Evolutionary conservation across 169 alveolate species (phyloP), one percentile per base, ranked within the genome.

Genomic region (Plasmodium gallinaceum): DNA sequence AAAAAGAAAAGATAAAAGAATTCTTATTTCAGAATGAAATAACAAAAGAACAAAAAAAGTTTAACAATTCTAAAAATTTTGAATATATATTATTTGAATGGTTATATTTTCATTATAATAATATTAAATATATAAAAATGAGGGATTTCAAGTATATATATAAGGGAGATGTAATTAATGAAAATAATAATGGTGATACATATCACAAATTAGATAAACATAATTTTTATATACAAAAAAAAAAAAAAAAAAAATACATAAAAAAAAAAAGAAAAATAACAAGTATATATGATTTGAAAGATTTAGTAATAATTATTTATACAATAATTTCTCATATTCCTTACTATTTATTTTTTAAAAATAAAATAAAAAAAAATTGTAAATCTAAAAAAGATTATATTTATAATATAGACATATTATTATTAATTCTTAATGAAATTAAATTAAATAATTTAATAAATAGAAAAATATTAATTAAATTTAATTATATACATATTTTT

Each of bases 251-350:
- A 22, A 42, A 39, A 16, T 5, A 4, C 1, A 46, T 5, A 14
- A 54, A 68, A 68, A 83, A 83, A n/a, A 83, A 83, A 60, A 24
- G 26, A 7, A 66, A 68, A 54, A 61, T 60, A 42, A 83, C 42
- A 68, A 68, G 52, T 60, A 42, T 83, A n/a, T 7, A 68, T 42
- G 83, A 69, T 14, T 83, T 83, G 62, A 83, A 66, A 32, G 83
- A 83, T 72, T 61, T 83, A 54, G 91, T 83, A 4, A 68, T 83
- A 32, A 57, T 83, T 12, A 43, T 83, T 18, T 83, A 83, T 62
- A 83, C 91, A 9, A 48, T 83, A 57, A 83, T 83, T 54, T 83
- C 91, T 16, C 91, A 83, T 68, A 68, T 83, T 60, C 91, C 91
- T 32, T 62, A 83, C 51, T 83, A 52, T 48, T 72, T 83, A 68